Base-by-base conservation (phyloP, 805 yeast species). In the Lipomyces yamadae region DNA sequence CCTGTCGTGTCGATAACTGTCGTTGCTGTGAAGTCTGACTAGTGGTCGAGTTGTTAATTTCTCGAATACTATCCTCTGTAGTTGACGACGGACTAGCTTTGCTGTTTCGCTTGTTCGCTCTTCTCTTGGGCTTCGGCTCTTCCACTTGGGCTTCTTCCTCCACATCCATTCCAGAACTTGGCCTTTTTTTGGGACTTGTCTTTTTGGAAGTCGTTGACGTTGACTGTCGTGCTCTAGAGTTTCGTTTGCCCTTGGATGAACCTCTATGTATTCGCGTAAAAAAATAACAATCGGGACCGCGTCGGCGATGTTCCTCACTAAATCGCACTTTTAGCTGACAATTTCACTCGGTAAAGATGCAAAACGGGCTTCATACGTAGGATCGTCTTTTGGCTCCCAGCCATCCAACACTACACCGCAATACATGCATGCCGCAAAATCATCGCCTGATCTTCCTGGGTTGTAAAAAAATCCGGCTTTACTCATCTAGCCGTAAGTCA, bases 361-460 rank as follows among this genome's bases (percentile, higher is more conserved):
- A 6, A 42, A n/a, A n/a, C 24, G 24, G 15, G 24, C 24, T 6
- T 54, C 72, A 37, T 59, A 68, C 68, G 82, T 66, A 0, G 93
- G 94, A 65, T 84, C 86, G 76, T 91, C 95, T 1, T 79, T 81
- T 0, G 77, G 74, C 65, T 84, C 90, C 96, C 96, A 90, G 2
- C 92, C 92, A 62, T 89, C 89, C 15, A 85, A 77, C 0, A 88
- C 83, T 24, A 83, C 78, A 10, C 84, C 85, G 76, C 96, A 90
- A 73, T 85, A 85, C 70, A 84, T 80, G 74, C 96, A 90, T 2
- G 84, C 79, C 0, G 86, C 86, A 34, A 84, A 81, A 74, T 87
- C 89, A 61, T 83, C 86, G 48, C 79, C 80, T 8, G 52, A 73
- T 2, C 80, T 77, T 34, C 75, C 69, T 1, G 91, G 89, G 10